These are phyloP conservation scores for Colletotrichum lindemuthianum DNA, from an alignment of 2,329 filamentous ascomycete genomes.

Conservation along the genomic window DNA sequence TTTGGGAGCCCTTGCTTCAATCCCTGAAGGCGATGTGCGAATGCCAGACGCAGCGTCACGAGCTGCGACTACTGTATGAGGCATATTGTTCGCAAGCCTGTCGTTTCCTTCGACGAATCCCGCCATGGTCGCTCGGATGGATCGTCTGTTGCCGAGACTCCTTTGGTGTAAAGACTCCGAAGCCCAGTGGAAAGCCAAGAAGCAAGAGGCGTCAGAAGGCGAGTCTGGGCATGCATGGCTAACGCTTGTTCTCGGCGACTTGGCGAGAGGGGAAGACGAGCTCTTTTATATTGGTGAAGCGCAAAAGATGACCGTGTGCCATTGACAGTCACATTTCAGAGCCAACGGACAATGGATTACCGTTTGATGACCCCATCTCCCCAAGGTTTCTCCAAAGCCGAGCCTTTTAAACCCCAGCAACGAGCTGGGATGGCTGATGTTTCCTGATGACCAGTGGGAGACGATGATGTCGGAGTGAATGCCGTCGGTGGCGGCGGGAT, in stretches of 20 bases:
- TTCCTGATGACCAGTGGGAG: background rate
- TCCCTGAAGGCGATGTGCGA: background rate
- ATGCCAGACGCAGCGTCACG: background rate
- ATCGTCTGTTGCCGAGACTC: conserved; percentile 11
- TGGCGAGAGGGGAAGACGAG: conserved; percentile 28
- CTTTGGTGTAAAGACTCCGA: background rate
- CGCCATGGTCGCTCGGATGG: background rate
- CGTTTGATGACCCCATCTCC: conserved; percentile 11
- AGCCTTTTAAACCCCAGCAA: background rate
- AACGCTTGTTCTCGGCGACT: conserved; percentile 30
- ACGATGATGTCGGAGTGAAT: conserved; percentile 10
- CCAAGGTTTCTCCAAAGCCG: conserved; percentile 18
- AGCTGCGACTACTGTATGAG: conserved; percentile 2
- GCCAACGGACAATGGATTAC: background rate
- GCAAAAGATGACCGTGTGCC: background rate
- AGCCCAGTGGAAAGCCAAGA: conserved; percentile 30
- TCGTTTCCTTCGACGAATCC: background rate
- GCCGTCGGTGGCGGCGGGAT: conserved; percentile 8
- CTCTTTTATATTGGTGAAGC: background rate
- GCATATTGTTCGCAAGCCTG: conserved; percentile 1
- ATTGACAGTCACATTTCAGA: background rate
- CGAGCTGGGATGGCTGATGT: conserved; percentile 4
- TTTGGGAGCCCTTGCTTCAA: background rate
- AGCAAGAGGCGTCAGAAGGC: conserved; percentile 23
- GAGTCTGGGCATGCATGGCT: conserved; percentile 31